Conservation (phyloP, 306 rosid species). For the Prunus padus region DNA sequence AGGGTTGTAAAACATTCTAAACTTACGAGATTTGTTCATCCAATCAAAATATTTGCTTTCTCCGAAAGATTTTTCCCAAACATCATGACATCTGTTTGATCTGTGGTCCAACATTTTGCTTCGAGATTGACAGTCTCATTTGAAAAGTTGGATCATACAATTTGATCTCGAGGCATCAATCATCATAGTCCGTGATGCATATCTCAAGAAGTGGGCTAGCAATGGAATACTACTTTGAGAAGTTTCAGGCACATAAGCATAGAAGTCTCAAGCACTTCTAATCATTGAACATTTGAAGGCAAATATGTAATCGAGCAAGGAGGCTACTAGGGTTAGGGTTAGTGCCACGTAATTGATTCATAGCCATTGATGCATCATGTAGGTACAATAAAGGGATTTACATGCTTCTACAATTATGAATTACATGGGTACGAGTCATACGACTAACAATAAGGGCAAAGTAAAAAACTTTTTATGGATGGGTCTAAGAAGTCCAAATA, state of each 20-base stretch:
- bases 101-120: constrained; percentile 16
- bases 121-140: neutral
- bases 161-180: constrained; percentile 16
- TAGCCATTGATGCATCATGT: too few species aligned
- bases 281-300: neutral
- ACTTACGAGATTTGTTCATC: neutral
- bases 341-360: too few species aligned
- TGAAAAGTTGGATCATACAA: constrained; percentile 1
- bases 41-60: neutral
- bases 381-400: too few species aligned
- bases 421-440: too few species aligned
- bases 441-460: too few species aligned
- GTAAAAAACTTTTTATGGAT: too few species aligned
- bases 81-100: neutral
- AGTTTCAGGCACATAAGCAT: neutral
- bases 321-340: too few species aligned
- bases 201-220: constrained; percentile 26
- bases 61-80: neutral
- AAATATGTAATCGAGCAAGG: neutral
- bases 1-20: neutral
- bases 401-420: too few species aligned
- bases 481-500: too few species aligned
- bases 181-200: constrained; percentile 20
- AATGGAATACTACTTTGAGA: constrained; percentile 10
- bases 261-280: too few species aligned